A percentile compares a stretch with the other conserved stretches of the same genome.
phyloP scores from a whole-genome alignment of 345 rosid species.

The Streptanthus diversifolius region DNA sequence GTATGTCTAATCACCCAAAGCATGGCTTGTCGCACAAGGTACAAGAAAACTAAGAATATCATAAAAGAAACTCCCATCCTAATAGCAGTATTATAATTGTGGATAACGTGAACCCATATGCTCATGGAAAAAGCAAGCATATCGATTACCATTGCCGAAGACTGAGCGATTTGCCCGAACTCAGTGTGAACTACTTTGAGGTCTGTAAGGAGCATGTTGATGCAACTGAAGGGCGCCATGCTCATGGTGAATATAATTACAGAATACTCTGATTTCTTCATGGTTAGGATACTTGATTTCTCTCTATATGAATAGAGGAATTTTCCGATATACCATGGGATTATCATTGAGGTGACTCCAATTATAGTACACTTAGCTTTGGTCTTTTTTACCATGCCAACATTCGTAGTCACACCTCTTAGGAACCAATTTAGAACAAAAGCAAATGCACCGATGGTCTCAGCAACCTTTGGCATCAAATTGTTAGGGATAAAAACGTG shows the following conservation, averaged over 20 bases:
- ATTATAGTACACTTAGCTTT: slow-evolving; percentile 16
- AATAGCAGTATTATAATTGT: background rate
- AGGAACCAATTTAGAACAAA: slow-evolving; percentile 44
- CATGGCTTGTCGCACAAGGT: slow-evolving; percentile 35
- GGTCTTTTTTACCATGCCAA: slow-evolving; percentile 9
- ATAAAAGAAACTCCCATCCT: background rate
- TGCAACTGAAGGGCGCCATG: slow-evolving; percentile 41
- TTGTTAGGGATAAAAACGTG: background rate
- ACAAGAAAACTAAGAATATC: background rate
- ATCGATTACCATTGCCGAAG: slow-evolving; percentile 40
- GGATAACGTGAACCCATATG: background rate
- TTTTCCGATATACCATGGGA: slow-evolving; percentile 26
- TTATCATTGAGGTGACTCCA: slow-evolving; percentile 24
- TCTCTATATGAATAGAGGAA: slow-evolving; percentile 5
- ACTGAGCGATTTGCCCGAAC: slow-evolving; percentile 41
- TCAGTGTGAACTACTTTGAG: slow-evolving; percentile 46
- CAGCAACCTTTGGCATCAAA: slow-evolving; percentile 19
- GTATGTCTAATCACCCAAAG: slow-evolving; percentile 36
- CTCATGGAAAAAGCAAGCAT: background rate
- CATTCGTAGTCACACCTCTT: slow-evolving; percentile 46
- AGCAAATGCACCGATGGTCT: slow-evolving; percentile 38
- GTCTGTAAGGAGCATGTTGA: slow-evolving; percentile 43
- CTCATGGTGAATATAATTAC: slow-evolving; percentile 15
- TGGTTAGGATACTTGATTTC: background rate
- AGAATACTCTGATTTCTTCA: background rate